These are phyloP conservation scores for Biscogniauxia marginata DNA, from an alignment of 2,329 filamentous ascomycete species.

Conservation along the genomic window DNA sequence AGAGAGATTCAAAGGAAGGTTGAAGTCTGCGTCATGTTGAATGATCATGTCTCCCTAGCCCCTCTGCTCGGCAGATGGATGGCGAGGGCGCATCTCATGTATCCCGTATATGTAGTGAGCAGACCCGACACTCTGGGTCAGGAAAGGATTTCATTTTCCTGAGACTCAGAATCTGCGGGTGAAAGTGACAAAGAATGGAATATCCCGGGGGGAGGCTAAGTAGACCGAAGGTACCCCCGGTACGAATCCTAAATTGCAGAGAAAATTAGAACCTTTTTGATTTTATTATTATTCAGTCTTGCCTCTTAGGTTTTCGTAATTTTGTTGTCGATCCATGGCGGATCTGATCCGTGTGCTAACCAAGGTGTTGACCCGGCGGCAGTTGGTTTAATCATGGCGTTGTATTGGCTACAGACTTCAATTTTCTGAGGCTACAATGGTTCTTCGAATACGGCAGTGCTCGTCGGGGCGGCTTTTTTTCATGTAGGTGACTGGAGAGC, in stretches of 20 bases:
- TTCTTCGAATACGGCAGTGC: conserved; percentile 15
- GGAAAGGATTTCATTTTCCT: conserved; percentile 8
- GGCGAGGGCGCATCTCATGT: conserved; percentile 7
- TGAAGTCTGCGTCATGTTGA: conserved; percentile 17
- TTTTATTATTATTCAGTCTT: background rate
- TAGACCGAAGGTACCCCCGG: background rate
- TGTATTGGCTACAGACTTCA: conserved; percentile 10
- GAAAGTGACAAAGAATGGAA: background rate
- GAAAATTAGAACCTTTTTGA: conserved; percentile 5
- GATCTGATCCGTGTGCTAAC: background rate
- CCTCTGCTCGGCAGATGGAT: conserved; percentile 14
- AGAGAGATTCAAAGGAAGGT: conserved; percentile 6
- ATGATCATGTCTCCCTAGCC: conserved; percentile 6
- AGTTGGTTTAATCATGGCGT: background rate
- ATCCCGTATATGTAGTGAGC: conserved; percentile 8
- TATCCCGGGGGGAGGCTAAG: background rate
- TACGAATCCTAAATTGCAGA: background rate
- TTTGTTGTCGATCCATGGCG: conserved; percentile 24
- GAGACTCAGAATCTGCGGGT: conserved; percentile 7
- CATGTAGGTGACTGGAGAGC: conserved; percentile 24
- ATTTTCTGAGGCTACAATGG: conserved; percentile 9
- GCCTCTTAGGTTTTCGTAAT: conserved; percentile 9
- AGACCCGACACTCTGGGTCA: conserved; percentile 19
- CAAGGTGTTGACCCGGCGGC: background rate
- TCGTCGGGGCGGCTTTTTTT: conserved; percentile 13